Evolutionary conservation across 495 filamentous ascomycete species (phyloP).

Genomic region (Aspergillus olivimuriae): DNA sequence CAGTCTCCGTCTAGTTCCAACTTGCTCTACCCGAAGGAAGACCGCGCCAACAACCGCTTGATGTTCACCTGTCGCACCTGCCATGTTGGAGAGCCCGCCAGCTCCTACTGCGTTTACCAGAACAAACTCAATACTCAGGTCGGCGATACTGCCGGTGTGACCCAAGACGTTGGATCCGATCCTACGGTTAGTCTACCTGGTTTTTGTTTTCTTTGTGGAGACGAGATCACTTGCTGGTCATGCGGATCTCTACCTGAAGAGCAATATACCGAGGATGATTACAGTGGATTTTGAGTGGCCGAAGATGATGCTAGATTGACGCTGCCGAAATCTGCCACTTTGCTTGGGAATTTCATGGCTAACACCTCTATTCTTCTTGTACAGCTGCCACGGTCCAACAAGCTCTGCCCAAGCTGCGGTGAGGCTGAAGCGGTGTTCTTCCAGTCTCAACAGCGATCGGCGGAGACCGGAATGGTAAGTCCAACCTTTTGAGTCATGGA

Average conservation of each 20-base stretch:
- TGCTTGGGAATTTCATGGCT: neutral
- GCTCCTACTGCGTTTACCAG: slow-evolving; percentile 80
- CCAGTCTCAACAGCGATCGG: slow-evolving; percentile 93
- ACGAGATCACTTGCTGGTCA: slow-evolving; percentile 40
- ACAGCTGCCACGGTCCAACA: slow-evolving; percentile 81
- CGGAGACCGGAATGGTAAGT: slow-evolving; percentile 96
- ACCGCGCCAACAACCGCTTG: slow-evolving; percentile 55
- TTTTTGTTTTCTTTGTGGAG: slow-evolving; percentile 49
- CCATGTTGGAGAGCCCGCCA: slow-evolving; percentile 79
- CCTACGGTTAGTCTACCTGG: slow-evolving; percentile 80
- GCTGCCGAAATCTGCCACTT: slow-evolving; percentile 28
- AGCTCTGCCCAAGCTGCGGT: slow-evolving; percentile 74
- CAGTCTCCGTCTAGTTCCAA: slow-evolving; percentile 61
- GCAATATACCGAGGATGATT: slow-evolving; percentile 11
- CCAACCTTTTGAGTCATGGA: neutral
- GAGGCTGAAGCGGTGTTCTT: slow-evolving; percentile 92
- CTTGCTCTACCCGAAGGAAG: slow-evolving; percentile 95
- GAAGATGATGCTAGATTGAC: slow-evolving; percentile 10
- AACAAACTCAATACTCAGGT: slow-evolving; percentile 84
- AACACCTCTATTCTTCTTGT: slow-evolving; percentile 21
- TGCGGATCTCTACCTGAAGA: slow-evolving; percentile 30
- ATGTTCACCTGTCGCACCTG: slow-evolving; percentile 87
- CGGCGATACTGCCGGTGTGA: slow-evolving; percentile 94
- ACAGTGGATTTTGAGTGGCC: slow-evolving; percentile 7
- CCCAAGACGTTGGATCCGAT: slow-evolving; percentile 91